Evolutionary conservation across 106 monocot genomes (phyloP).

Genomic region (Amphibolis antarctica): DNA sequence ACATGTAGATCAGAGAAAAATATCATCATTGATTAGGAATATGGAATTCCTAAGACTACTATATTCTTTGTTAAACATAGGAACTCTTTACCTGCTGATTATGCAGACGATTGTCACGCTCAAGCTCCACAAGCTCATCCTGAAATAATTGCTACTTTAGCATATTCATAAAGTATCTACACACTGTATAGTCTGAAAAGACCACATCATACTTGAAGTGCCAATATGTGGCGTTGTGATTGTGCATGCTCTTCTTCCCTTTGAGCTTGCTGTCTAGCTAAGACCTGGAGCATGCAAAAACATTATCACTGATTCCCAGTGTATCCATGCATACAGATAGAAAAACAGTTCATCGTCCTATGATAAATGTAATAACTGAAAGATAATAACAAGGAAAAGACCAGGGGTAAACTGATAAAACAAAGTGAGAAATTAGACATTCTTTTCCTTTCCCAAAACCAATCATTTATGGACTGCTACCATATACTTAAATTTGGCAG

Average conservation of each 20-base stretch:
- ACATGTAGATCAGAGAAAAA: neutral
- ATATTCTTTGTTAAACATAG: neutral
- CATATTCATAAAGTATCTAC: neutral
- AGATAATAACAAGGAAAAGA: too few species aligned
- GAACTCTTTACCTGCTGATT: conserved; percentile 52
- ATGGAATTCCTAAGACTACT: neutral
- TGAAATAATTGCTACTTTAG: conserved; percentile 12
- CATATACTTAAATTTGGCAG: too few species aligned
- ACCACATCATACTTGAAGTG: conserved; percentile 56
- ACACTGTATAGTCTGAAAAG: neutral
- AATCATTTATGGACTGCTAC: too few species aligned
- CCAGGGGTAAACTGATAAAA: too few species aligned
- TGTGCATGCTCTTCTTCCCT: conserved; percentile 98
- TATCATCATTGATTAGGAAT: neutral
- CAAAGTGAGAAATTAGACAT: too few species aligned
- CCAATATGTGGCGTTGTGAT: conserved; percentile 85
- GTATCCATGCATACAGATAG: too few species aligned
- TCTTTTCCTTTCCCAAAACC: too few species aligned
- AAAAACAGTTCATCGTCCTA: too few species aligned
- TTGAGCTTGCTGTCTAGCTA: conserved; percentile 96
- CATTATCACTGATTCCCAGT: too few species aligned
- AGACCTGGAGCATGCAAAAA: conserved; percentile 23
- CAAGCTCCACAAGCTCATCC: conserved; percentile 98
- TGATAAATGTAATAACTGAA: too few species aligned
- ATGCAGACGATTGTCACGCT: conserved; percentile 87